Evolutionary conservation across 805 yeast genomes (phyloP), one percentile per base, ranked within the genome.

Genomic region (Cyberlindnera xishuangbannaensis): DNA sequence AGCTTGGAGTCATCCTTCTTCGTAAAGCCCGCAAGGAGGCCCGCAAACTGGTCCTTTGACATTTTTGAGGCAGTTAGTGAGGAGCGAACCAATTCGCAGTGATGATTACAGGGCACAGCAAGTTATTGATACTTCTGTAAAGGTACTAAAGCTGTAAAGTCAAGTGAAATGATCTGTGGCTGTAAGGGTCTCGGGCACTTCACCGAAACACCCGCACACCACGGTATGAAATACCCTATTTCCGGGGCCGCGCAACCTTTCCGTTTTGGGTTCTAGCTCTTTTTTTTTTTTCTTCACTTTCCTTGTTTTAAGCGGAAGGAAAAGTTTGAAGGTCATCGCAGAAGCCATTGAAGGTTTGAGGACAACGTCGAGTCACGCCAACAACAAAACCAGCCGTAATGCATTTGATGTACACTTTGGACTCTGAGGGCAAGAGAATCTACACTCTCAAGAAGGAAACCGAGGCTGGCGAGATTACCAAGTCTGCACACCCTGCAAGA

Each of bases 361-460:
- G n/a, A n/a, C n/a, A n/a, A n/a, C n/a, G n/a, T n/a, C n/a, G n/a
- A n/a, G n/a, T n/a, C n/a, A n/a, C n/a, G n/a, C n/a, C n/a, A n/a
- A n/a, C n/a, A n/a, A n/a, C n/a, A n/a, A n/a, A n/a, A n/a, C n/a
- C n/a, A n/a, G n/a, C 40, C 61, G 63, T 47, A 43, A 92, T 92
- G 99, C 98, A 92, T 83, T 82, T 92, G 64, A 92, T 92, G 99
- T 92, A 83, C 87, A 88, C 97, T 41, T 64, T 82, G 57, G 95
- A 88, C 55, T 76, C 78, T 43, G 95, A 88, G 51, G 98, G 98
- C 52, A 90, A 90, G 74, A 83, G 99, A 65, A 63, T 83, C 54
- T 92, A 92, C 75, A 92, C 99, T 35, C 71, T 92, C 49, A 69
- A 84, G 62, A 92, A 92, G 69, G 46, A 58, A 51, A 80, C 94